Evolutionary conservation across 345 rosid genomes (phyloP).

Genomic region (Salix exigua): DNA sequence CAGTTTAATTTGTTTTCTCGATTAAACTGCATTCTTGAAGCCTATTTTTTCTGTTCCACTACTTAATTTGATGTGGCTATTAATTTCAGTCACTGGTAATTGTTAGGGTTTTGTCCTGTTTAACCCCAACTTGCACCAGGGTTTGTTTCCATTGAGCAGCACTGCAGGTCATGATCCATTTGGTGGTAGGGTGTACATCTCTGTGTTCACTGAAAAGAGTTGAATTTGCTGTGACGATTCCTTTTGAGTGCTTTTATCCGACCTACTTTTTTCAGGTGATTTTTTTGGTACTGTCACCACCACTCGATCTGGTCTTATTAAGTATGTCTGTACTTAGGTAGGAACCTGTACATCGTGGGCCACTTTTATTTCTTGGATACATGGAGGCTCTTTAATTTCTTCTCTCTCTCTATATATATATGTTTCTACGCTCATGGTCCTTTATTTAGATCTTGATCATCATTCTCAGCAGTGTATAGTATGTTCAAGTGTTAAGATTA

Average conservation of each 20-base stretch:
- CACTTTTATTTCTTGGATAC: conserved; percentile 14
- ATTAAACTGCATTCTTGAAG: background rate
- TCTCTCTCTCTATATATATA: background rate
- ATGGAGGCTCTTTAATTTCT: background rate
- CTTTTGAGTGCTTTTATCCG: conserved; percentile 3
- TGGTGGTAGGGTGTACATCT: conserved; percentile 10
- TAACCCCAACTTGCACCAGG: conserved; percentile 1
- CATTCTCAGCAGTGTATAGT: background rate
- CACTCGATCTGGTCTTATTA: conserved; percentile 18
- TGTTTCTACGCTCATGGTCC: background rate
- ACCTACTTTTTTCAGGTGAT: conserved; percentile 14
- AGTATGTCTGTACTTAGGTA: conserved; percentile 36
- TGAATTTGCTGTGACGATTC: conserved; percentile 11
- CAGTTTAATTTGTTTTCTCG: background rate
- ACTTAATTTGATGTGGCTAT: background rate
- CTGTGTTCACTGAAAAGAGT: conserved; percentile 2
- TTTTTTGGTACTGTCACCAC: conserved; percentile 12
- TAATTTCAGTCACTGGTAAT: background rate
- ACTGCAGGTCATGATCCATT: background rate
- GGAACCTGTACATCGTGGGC: conserved; percentile 12
- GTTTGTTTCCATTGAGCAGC: conserved; percentile 3
- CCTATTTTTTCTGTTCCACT: background rate
- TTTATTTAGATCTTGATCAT: conserved; percentile 7
- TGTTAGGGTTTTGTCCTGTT: conserved; percentile 17
- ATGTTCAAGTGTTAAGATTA: conserved; percentile 7